A percentile compares a stretch with the other conserved stretches of the same genome.
Conservation (phyloP, 2,329 filamentous ascomycete species). For the Talaromyces sp. region DNA sequence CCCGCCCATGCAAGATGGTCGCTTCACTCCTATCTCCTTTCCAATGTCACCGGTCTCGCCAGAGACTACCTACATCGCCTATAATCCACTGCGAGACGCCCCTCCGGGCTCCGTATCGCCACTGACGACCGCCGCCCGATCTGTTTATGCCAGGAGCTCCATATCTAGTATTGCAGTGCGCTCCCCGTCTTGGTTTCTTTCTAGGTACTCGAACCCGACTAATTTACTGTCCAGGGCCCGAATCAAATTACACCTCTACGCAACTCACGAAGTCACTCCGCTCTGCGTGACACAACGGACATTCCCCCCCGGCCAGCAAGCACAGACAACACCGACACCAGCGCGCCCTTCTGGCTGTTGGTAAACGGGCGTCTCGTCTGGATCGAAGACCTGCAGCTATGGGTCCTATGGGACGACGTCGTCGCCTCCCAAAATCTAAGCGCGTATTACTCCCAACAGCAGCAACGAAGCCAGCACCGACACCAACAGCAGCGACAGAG, state of each 20-base stretch:
- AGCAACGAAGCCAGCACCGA: not conserved
- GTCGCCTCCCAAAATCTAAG: constrained; percentile 14
- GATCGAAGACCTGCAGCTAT: constrained; percentile 30
- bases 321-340: not conserved
- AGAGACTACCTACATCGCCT: constrained; percentile 1
- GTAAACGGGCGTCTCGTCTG: constrained; percentile 27
- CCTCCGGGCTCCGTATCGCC: constrained; percentile 10
- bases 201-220: not conserved
- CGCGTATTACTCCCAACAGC: not conserved
- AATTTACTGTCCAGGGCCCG: not conserved
- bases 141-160: not conserved
- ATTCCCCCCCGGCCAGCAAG: constrained; percentile 16
- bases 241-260: constrained; percentile 4
- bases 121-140: not conserved
- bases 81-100: not conserved
- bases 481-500: not conserved
- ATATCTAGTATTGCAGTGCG: constrained; percentile 9
- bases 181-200: not conserved
- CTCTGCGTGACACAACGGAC: constrained; percentile 6
- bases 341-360: constrained; percentile 5
- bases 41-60: constrained; percentile 12
- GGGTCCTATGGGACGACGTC: constrained; percentile 22
- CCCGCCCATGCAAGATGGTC: constrained; percentile 28
- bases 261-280: constrained; percentile 10
- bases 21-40: constrained; percentile 18